Evolutionary conservation across 768 basidiomycete genomes (phyloP), one percentile per base, ranked within the genome.

Genomic region (Lactarius evosmus): DNA sequence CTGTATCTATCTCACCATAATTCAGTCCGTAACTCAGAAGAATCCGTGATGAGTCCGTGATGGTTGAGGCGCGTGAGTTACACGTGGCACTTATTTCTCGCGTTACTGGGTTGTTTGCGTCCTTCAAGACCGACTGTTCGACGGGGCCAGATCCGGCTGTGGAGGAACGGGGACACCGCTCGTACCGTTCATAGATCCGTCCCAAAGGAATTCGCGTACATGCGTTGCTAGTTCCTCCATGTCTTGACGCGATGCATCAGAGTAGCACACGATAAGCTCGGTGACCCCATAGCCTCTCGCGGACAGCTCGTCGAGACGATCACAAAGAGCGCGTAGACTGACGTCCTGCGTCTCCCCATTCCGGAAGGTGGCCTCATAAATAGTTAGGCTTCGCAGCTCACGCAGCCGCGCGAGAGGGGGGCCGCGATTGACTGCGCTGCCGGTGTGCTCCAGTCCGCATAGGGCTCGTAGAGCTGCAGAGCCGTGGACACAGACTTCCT

Each of bases 181-280:
- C 11, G 46, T 59, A 19, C 67, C 67, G 6, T 59, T 58, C 8
- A 44, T 30, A 5, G 66, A 67, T n/a, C 67, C 67, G 38, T 68
- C 67, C 67, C 67, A 68, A 29, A 68, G 58, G 49, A 68, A 56
- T 38, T 67, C 56, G 50, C 30, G 58, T 9, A 36, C 62, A 6
- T 38, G 56, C 12, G 22, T 55, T 5, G 66, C 67, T 1, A 68
- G 51, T n/a, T 63, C 65, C 41, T 68, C 67, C 55, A 68, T 66
- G 49, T 67, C 67, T 44, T 54, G 54, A 25, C 61, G 66, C 29
- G 27, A 53, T 16, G 53, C 65, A 16, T 68, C 66, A 17, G 67
- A 68, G 25, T 68, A 68, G 40, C 67, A 68, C n/a, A 68, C 65
- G 40, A 63, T 62, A 27, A 68, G 66, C 44, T 60, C 56, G 19